Percentiles rank a stretch among this genome's conserved stretches.
Evolutionary conservation across 2,329 filamentous ascomycete species (phyloP).

Genomic region (Ceratocystiopsis sp.): DNA sequence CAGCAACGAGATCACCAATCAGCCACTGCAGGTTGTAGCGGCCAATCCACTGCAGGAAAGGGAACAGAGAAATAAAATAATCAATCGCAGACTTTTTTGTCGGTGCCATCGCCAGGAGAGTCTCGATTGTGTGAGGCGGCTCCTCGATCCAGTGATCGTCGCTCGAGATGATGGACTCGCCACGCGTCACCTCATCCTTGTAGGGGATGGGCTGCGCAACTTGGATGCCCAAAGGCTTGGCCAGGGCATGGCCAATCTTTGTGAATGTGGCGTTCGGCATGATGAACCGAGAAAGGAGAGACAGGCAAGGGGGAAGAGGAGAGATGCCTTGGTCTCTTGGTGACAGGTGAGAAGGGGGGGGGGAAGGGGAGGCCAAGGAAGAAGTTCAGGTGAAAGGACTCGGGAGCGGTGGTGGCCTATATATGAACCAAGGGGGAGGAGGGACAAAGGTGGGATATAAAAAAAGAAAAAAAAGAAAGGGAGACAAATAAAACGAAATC

Average conservation of each 20-base stretch:
- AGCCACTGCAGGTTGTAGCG: conserved; percentile 87
- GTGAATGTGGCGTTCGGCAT: conserved; percentile 17
- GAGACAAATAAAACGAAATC: no score
- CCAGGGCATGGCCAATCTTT: conserved; percentile 54
- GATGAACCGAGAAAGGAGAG: not conserved
- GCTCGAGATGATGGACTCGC: conserved; percentile 65
- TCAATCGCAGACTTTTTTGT: conserved; percentile 29
- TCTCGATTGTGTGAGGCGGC: conserved; percentile 60
- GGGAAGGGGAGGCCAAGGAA: not conserved
- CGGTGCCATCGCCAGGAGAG: conserved; percentile 48
- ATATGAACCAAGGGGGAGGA: no score
- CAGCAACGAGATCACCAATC: conserved; percentile 74
- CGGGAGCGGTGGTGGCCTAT: not conserved
- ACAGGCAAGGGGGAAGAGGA: not conserved
- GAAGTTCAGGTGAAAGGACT: not conserved
- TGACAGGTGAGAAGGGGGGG: not conserved
- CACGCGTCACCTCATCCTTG: conserved; percentile 48
- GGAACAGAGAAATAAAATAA: conserved; percentile 63
- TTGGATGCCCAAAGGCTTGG: conserved; percentile 71
- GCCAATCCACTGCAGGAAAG: conserved; percentile 75
- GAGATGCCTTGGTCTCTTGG: not conserved
- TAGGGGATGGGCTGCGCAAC: conserved; percentile 47
- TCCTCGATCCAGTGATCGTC: conserved; percentile 64
- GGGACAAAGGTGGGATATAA: not conserved
- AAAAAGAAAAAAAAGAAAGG: no score